A percentile compares a stretch with the other conserved stretches of the same genome.
Conservation (phyloP, 192 early-diverging fungal genomes). For the Paraglomus brasilianum region DNA sequence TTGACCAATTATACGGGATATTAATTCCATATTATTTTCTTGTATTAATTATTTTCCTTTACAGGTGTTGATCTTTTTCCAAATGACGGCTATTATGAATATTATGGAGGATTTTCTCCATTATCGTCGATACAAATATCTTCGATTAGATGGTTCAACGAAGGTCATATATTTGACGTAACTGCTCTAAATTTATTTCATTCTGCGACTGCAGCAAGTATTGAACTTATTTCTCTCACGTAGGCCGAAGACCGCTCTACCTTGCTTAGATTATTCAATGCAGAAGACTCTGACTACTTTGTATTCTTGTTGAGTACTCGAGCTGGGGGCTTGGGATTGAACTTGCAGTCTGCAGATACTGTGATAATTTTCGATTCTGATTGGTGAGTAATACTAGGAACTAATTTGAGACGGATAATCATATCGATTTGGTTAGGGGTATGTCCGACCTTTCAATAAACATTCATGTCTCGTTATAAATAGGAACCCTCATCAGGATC, state of each 20-base stretch:
- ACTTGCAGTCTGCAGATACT: conserved; percentile 95
- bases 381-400: conserved; percentile 62
- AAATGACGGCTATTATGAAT: conserved; percentile 90
- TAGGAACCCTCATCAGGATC: conserved; percentile 94
- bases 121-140: conserved; percentile 65
- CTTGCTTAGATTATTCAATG: conserved; percentile 83
- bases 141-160: conserved; percentile 90
- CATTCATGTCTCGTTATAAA: not conserved
- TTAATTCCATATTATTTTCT: conserved; percentile 3
- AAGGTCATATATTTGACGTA: conserved; percentile 44
- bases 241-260: conserved; percentile 78
- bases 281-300: conserved; percentile 72
- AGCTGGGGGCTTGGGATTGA: conserved; percentile 95
- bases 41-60: conserved; percentile 1
- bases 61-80: conserved; percentile 75
- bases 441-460: not conserved
- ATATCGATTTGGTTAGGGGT: not conserved
- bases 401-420: conserved; percentile 16
- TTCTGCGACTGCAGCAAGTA: not conserved
- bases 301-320: conserved; percentile 93
- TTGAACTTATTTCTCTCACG: not conserved
- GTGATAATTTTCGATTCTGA: conserved; percentile 98
- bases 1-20: conserved; percentile 33
- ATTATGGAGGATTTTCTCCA: conserved; percentile 95
- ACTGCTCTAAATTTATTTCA: not conserved